Conservation (phyloP, 805 yeast genomes). For the Torulaspora microellipsoides region DNA sequence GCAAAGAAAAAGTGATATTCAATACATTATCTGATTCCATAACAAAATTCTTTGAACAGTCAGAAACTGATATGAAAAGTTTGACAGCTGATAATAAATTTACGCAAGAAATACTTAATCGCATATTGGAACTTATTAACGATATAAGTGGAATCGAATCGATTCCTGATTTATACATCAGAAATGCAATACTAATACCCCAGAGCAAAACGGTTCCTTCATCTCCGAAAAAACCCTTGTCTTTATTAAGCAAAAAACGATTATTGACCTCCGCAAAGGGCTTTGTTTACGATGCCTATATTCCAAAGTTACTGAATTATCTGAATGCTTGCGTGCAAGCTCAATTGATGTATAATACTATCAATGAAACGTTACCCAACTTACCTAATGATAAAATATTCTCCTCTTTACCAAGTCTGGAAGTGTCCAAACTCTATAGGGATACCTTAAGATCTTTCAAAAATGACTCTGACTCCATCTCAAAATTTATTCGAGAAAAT, state of each 20-base stretch:
- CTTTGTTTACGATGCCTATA: slow-evolving; percentile 32
- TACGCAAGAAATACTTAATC: slow-evolving; percentile 28
- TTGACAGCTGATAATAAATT: slow-evolving; percentile 30
- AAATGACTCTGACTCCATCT: slow-evolving; percentile 7
- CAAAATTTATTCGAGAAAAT: slow-evolving; percentile 20
- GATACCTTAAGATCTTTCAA: slow-evolving; percentile 4
- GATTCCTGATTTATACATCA: slow-evolving; percentile 39
- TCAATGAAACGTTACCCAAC: slow-evolving; percentile 12
- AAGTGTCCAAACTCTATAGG: slow-evolving; percentile 1
- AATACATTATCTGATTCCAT: slow-evolving; percentile 47
- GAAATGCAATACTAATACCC: slow-evolving; percentile 34
- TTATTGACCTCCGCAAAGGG: slow-evolving; percentile 31
- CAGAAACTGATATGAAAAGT: slow-evolving; percentile 36
- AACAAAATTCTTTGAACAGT: slow-evolving; percentile 37
- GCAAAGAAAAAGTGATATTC: slow-evolving; percentile 48
- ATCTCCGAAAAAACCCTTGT: slow-evolving; percentile 35
- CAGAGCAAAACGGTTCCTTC: slow-evolving; percentile 23
- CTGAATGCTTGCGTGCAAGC: slow-evolving; percentile 21
- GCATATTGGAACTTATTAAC: slow-evolving; percentile 31
- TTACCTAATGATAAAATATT: slow-evolving; percentile 8
- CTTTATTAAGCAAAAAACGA: slow-evolving; percentile 34
- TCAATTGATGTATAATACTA: slow-evolving; percentile 12
- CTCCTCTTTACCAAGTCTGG: slow-evolving; percentile 20
- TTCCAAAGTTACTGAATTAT: slow-evolving; percentile 27
- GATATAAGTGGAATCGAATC: slow-evolving; percentile 39